phyloP scores from a whole-genome alignment of 352 stramenopile species.

The Globisporangium yorkense region DNA sequence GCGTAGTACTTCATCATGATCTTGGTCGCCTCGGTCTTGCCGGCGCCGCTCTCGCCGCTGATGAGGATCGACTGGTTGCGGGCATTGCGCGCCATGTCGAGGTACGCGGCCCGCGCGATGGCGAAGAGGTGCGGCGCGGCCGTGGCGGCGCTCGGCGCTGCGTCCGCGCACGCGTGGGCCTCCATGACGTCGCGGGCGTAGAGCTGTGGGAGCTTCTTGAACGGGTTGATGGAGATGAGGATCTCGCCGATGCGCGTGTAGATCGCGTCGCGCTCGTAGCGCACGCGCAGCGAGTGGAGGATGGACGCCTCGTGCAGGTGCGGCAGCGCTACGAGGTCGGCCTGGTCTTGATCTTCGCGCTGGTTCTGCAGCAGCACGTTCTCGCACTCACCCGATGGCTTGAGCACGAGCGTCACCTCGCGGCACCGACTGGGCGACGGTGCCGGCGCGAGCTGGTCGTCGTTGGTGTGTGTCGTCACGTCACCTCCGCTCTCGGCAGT shows the following conservation, averaged over 20 bases:
- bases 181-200: conserved; percentile 52
- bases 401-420: conserved; percentile 34
- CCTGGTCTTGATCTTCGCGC: conserved; percentile 53
- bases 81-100: conserved; percentile 56
- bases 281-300: conserved; percentile 65
- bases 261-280: conserved; percentile 77
- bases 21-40: conserved; percentile 89
- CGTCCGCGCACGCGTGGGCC: conserved; percentile 34
- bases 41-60: conserved; percentile 79
- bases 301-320: conserved; percentile 85
- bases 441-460: conserved; percentile 4
- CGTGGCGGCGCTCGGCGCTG: not conserved
- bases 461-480: not conserved
- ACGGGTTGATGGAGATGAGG: conserved; percentile 84
- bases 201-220: conserved; percentile 63
- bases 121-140: conserved; percentile 65
- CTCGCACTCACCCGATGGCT: conserved; percentile 36
- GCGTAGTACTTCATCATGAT: conserved; percentile 89
- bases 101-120: conserved; percentile 65
- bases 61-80: conserved; percentile 84
- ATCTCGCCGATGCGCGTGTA: conserved; percentile 87
- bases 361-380: conserved; percentile 76
- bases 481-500: no score
- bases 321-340: conserved; percentile 72
- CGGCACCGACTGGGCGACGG: conserved; percentile 12